Base-by-base conservation (phyloP, 2,329 filamentous ascomycete genomes). In the Beauveria varroae region DNA sequence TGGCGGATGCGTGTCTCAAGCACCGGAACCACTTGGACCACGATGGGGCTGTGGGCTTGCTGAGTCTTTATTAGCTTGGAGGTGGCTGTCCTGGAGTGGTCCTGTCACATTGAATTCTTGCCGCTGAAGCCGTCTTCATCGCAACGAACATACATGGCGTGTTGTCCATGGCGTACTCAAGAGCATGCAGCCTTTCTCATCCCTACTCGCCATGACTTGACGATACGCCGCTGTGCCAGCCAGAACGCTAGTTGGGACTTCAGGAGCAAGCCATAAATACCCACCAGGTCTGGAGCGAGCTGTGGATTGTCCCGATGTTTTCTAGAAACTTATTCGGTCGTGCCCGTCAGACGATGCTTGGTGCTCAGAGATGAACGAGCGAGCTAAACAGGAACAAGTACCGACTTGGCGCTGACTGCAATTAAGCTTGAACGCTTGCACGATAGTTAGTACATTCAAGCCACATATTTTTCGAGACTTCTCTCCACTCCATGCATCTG, bases 61-160 rank as follows among this genome's bases (percentile, higher is more conserved):
- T 60, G 57, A 60, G 57, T 54, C 50, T 50, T 60, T 60, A 60
- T 34, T 51, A 34, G 26, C 49, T 30, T 30, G 2, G 18, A 47
- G 22, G 51, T 61, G 58, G 58, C 43, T 61, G 51, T 34, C 37
- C 43, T 40, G 57, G 50, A 41, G 49, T 22, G 40, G 20, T 46
- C 46, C 18, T 54, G 26, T 8, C 14, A 37, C 34, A 26, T 43
- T 46, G 20, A 2, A 37, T 37, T n/a, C n/a, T n/a, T 34, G 12
- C 14, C n/a, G 43, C 16, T 16, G 8, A 34, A 22, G 24, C 57
- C 40, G 43, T 28, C 12, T 43, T 37, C 41, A 41, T 7, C 20
- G 34, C 44, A n/a, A 57, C 18, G 6, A 28, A 44, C 5, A 41
- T 20, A 44, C 40, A 56, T 47, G 5, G n/a, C 34, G 5, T 37